These are phyloP conservation scores for Porcisia hertigi DNA, from an alignment of 208 protist genomes.

Conservation along the genomic window DNA sequence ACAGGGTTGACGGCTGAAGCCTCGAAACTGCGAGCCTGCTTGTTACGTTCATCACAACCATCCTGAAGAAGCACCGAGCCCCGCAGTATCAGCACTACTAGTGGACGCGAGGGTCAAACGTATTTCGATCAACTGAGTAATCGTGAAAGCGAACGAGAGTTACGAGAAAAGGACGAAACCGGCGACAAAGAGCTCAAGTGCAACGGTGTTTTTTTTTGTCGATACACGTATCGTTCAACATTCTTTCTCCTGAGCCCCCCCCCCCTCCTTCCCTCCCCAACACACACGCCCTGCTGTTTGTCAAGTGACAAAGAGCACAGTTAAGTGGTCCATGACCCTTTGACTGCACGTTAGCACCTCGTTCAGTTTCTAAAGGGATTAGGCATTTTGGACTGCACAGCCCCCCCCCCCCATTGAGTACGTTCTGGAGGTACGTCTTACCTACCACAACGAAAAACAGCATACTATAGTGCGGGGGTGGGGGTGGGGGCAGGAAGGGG, in stretches of 20 bases:
- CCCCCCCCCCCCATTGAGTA: not conserved
- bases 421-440: not conserved
- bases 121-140: not conserved
- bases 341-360: not conserved
- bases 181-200: not conserved
- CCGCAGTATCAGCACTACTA: not conserved
- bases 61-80: not conserved
- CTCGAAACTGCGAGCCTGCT: not conserved
- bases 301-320: not conserved
- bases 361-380: not conserved
- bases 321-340: conserved; percentile 1
- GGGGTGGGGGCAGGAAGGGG: too few species aligned
- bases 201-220: not conserved
- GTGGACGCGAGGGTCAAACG: not conserved
- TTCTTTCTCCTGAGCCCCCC: not conserved
- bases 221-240: conserved; percentile 2
- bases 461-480: not conserved
- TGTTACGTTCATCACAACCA: not conserved
- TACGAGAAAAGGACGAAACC: not conserved
- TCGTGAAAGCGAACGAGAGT: not conserved
- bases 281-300: too few species aligned
- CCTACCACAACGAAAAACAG: not conserved
- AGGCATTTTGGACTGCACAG: not conserved
- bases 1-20: not conserved
- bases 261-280: not conserved